phyloP scores from a whole-genome alignment of 805 yeast genomes.

The Cyberlindnera suaveolens region DNA sequence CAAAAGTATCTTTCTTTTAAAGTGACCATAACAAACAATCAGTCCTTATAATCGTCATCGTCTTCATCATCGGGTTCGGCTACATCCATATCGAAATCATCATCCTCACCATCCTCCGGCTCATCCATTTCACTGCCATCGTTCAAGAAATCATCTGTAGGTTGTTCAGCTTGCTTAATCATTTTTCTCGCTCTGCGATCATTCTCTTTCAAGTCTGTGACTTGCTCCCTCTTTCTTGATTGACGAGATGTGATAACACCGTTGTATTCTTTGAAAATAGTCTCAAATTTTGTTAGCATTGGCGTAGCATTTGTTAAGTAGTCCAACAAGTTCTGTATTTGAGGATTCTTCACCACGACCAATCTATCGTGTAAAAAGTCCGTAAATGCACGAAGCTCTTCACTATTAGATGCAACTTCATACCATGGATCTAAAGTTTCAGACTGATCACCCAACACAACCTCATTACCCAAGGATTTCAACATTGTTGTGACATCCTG shows the following conservation, averaged over 20 bases:
- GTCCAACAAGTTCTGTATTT: slow-evolving; percentile 3
- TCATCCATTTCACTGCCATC: slow-evolving; percentile 11
- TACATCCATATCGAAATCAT: slow-evolving; percentile 2
- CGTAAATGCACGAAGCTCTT: slow-evolving; percentile 12
- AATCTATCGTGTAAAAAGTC: slow-evolving; percentile 7
- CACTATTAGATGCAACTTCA: slow-evolving; percentile 17
- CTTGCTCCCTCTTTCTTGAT: slow-evolving; percentile 15
- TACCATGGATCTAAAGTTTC: slow-evolving; percentile 21
- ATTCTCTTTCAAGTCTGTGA: slow-evolving; percentile 14
- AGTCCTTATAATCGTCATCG: slow-evolving; percentile 2
- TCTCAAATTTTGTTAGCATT: slow-evolving; percentile 15
- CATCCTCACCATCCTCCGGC: slow-evolving; percentile 6
- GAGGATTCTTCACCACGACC: slow-evolving; percentile 1
- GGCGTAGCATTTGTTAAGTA: slow-evolving; percentile 13
- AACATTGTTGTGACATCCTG: slow-evolving; percentile 20
- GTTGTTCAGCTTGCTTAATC: slow-evolving; percentile 6
- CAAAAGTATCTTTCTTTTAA: too few relatives aligned
- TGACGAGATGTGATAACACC: slow-evolving; percentile 9
- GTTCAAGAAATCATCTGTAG: slow-evolving; percentile 11
- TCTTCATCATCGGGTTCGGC: slow-evolving; percentile 3
- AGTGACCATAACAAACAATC: neutral
- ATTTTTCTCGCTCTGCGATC: slow-evolving; percentile 10
- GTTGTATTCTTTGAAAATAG: slow-evolving; percentile 8
- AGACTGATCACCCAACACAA: neutral
- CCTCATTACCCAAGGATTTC: neutral